Evolutionary conservation across 768 basidiomycete species (phyloP), one percentile per base, ranked within the genome.

Genomic region (Albatrellus ellisii): DNA sequence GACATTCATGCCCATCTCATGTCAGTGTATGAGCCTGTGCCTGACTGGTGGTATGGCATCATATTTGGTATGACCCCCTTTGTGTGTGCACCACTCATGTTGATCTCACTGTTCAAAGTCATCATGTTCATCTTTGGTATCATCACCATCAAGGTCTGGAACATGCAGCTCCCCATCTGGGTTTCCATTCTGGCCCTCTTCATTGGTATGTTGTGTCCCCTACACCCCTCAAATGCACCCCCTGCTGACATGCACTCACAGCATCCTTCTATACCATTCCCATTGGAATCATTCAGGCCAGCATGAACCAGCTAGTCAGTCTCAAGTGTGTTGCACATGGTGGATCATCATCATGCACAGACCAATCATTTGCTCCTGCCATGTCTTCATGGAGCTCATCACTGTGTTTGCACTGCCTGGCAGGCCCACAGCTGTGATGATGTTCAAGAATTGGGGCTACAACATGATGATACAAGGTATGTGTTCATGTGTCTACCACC

Each of bases 331-430:
- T 55, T 17, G 29, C 6, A 8, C 45, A 43, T 17, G 38, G 40
- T n/a, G n/a, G n/a, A n/a, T n/a, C n/a, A n/a, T n/a, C n/a, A n/a
- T n/a, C n/a, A n/a, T n/a, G n/a, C n/a, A n/a, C n/a, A n/a, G n/a
- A n/a, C n/a, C n/a, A n/a, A n/a, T n/a, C n/a, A n/a, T n/a, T n/a
- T n/a, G n/a, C n/a, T n/a, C n/a, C 77, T 7, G 20, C 66, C 69
- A 26, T 53, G 84, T 88, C 24, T 73, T 89, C 53, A 77, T 83
- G 4, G 85, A 89, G 58, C 65, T 87, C 26, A 76, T 88, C 47
- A 74, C 84, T 25, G 86, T 85, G 41, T 86, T 83, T 81, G 67
- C 67, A 79, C 67, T 84, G 32, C 86, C 84, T n/a, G 86, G 85
- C 1, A 70, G 72, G 14, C 81, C 85, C 4, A 54, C 85, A 42